Evolutionary conservation across 768 basidiomycete species (phyloP).

Genomic region (Macrolepiota albuminosa): DNA sequence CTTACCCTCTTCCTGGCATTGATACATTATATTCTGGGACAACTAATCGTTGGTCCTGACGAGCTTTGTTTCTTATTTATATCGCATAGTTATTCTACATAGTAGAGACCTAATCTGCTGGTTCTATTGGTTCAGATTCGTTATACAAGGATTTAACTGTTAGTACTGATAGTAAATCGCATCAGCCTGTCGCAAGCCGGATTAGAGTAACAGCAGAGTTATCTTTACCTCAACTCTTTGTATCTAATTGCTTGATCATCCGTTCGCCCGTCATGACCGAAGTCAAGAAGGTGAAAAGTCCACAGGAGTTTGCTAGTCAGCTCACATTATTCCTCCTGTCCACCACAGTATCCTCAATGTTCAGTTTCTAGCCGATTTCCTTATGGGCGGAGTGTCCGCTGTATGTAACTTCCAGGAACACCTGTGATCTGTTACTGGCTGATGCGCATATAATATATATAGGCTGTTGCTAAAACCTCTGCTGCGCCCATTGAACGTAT

Average conservation of each 20-base stretch:
- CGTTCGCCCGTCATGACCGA: conserved; percentile 71
- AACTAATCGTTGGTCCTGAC: conserved; percentile 17
- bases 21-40: conserved; percentile 13
- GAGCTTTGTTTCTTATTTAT: conserved; percentile 6
- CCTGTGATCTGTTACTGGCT: background rate
- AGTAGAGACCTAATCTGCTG: conserved; percentile 2
- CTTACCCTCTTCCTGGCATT: conserved; percentile 12
- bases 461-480: conserved; percentile 98
- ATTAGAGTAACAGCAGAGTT: conserved; percentile 2
- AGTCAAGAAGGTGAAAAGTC: conserved; percentile 77
- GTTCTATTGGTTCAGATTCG: background rate
- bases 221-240: conserved; percentile 40
- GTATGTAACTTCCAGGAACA: conserved; percentile 38
- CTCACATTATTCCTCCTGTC: background rate
- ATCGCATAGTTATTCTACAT: conserved; percentile 7
- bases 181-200: background rate
- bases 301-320: conserved; percentile 85
- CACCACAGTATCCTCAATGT: conserved; percentile 13
- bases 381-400: conserved; percentile 95
- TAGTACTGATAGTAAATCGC: background rate
- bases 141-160: background rate
- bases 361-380: conserved; percentile 68
- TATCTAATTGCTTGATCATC: conserved; percentile 38
- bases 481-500: conserved; percentile 99
- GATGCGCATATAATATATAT: background rate